Base-by-base conservation (phyloP, 2,329 filamentous ascomycete species). In the Leptographium procerum region DNA sequence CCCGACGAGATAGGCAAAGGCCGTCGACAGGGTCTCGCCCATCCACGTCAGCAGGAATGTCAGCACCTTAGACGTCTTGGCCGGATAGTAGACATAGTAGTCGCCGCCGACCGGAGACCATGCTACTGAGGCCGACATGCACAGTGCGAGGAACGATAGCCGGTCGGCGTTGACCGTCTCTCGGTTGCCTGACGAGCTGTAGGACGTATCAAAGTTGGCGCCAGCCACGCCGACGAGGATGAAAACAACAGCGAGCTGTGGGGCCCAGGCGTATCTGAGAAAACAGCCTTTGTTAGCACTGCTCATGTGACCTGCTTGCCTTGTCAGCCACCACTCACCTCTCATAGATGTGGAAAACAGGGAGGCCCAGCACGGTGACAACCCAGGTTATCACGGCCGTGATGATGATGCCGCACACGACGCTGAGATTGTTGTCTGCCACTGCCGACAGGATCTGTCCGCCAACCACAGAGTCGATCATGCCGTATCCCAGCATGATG, bases 101-200 rank as follows among this genome's bases (percentile, higher is more conserved):
- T 88, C 85, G 0, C 81, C 81, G n/a, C 80, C 82, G 2, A 78
- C 77, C 5, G 82, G 80, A 2, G 80, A 73, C 67, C 86, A 88
- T 1, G 83, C 85, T 57, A 86, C 79, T 9, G 82, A 81, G 1
- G 81, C 80, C 26, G 84, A 83, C 14, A 87, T 73, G 63, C 82
- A 87, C 52, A 89, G 73, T 13, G 82, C 85, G 69, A 90, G 86
- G 69, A 88, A 90, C 5, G 83, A 86, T 34, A 89, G 72, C 3
- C 80, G 73, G 61, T 81, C 80, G 33, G 81, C 84, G 16, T 73
- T 71, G 9, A 84, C 65, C 2, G 80, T 82, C 50, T 74, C 69
- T 16, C 73, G 65, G 52, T 80, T 73, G n/a, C 79, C 82, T 0
- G 70, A 68, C 1, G 79, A 83, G 3, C 73, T 69, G 1, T 77